phyloP scores from a whole-genome alignment of 2,329 filamentous ascomycete genomes.

The Calycina herbarum region DNA sequence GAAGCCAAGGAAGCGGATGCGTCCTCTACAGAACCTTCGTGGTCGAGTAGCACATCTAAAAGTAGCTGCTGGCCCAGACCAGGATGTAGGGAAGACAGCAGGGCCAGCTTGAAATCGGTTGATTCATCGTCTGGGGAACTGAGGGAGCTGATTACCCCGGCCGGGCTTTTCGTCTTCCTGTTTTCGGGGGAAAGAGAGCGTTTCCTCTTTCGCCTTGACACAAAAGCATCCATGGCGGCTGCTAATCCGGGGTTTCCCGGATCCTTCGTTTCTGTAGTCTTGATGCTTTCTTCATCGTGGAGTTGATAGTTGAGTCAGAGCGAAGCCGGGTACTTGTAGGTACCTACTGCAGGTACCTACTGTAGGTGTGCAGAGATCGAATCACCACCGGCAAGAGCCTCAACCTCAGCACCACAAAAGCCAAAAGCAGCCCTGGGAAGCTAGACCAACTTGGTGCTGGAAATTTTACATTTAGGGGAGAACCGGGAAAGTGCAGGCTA shows the following conservation, averaged over 20 bases:
- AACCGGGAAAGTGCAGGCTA: no score
- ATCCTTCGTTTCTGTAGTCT: background rate
- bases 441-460: no score
- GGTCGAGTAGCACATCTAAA: conserved; percentile 75
- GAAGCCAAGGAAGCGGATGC: conserved; percentile 58
- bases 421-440: no score
- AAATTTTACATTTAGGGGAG: no score
- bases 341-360: no score
- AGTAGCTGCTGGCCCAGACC: conserved; percentile 62
- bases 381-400: no score
- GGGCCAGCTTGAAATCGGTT: conserved; percentile 85
- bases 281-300: background rate
- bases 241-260: no score
- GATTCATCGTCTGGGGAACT: conserved; percentile 58
- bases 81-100: conserved; percentile 77
- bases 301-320: background rate
- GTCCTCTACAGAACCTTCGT: conserved; percentile 72
- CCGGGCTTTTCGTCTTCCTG: conserved; percentile 7
- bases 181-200: conserved; percentile 25
- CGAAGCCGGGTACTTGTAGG: no score
- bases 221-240: conserved; percentile 50
- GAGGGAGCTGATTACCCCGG: background rate
- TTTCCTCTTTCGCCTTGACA: conserved; percentile 56
- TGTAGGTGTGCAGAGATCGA: no score
- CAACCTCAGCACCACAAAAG: no score